phyloP scores from a whole-genome alignment of 352 stramenopile genomes.

The Globisporangium cederbergense region DNA sequence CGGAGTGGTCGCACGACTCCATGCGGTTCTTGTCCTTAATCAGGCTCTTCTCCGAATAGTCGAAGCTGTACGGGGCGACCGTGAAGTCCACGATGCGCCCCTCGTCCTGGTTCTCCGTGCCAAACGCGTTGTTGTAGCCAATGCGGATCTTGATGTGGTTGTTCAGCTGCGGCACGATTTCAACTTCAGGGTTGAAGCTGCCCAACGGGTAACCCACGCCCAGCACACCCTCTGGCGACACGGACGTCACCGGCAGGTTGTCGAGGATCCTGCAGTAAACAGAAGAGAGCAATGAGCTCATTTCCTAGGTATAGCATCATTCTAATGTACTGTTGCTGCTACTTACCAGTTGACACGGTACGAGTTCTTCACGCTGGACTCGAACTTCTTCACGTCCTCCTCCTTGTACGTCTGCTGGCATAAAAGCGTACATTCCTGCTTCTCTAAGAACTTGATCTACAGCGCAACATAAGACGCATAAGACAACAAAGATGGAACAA shows the following conservation, averaged over 20 bases:
- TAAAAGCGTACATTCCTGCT: constrained; percentile 64
- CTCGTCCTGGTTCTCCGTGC: constrained; percentile 59
- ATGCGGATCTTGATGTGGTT: constrained; percentile 99
- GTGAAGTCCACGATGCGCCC: constrained; percentile 99
- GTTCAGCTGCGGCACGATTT: constrained; percentile 92
- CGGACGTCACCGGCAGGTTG: constrained; percentile 93
- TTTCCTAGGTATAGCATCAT: not conserved
- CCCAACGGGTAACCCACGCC: constrained; percentile 87
- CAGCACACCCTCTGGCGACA: constrained; percentile 60
- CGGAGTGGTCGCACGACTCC: constrained; percentile 68
- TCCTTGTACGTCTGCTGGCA: constrained; percentile 91
- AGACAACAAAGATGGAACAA: not conserved
- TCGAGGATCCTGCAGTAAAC: constrained; percentile 92
- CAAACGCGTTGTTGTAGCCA: constrained; percentile 94
- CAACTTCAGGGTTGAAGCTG: constrained; percentile 88
- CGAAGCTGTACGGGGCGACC: constrained; percentile 96
- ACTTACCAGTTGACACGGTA: constrained; percentile 96
- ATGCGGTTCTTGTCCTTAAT: constrained; percentile 67
- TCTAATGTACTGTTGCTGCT: constrained; percentile 25
- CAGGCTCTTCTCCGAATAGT: constrained; percentile 86
- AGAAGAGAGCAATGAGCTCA: not conserved
- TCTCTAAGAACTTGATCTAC: constrained; percentile 86
- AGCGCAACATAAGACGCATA: not conserved
- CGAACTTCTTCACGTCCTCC: constrained; percentile 88
- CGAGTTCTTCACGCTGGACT: constrained; percentile 93